Evolutionary conservation across 164 flowering plant species (phyloP).

Genomic region (Berberis vulgaris): DNA sequence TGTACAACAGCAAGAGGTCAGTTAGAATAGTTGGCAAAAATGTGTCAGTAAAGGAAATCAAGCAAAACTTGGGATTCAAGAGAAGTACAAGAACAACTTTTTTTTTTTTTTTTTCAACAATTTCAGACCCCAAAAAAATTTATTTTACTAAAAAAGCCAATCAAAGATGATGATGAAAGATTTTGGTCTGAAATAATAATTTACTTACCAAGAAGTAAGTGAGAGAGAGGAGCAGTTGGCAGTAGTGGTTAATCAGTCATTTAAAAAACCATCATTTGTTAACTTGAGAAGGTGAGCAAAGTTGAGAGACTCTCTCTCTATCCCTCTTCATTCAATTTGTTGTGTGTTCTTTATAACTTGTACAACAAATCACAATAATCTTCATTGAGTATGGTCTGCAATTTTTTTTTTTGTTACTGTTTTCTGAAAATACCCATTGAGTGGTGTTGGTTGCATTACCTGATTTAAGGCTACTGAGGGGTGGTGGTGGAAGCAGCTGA

Average conservation of each 20-base stretch:
- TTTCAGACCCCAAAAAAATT: not conserved
- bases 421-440: too few species aligned
- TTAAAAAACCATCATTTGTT: constrained; percentile 29
- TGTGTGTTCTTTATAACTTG: constrained; percentile 8
- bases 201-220: constrained; percentile 5
- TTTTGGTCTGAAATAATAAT: too few species aligned
- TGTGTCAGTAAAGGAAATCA: not conserved
- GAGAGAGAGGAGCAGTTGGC: constrained; percentile 61
- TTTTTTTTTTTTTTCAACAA: too few species aligned
- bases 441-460: too few species aligned
- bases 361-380: too few species aligned
- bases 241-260: constrained; percentile 47
- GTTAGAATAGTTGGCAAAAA: not conserved
- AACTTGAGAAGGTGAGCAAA: constrained; percentile 50
- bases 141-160: constrained; percentile 1
- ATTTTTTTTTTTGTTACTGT: too few species aligned
- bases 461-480: too few species aligned
- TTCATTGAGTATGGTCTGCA: too few species aligned
- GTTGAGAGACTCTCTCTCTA: constrained; percentile 6
- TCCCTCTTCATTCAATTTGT: constrained; percentile 13
- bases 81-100: constrained; percentile 8
- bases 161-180: not conserved
- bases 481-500: too few species aligned
- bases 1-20: not conserved
- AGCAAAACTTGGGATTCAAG: not conserved